Percentiles rank a stretch among this genome's conserved stretches.
These are phyloP conservation scores for Trichosporon ovoides DNA, from an alignment of 1,284 basidiomycete species.

Conservation along the genomic window DNA sequence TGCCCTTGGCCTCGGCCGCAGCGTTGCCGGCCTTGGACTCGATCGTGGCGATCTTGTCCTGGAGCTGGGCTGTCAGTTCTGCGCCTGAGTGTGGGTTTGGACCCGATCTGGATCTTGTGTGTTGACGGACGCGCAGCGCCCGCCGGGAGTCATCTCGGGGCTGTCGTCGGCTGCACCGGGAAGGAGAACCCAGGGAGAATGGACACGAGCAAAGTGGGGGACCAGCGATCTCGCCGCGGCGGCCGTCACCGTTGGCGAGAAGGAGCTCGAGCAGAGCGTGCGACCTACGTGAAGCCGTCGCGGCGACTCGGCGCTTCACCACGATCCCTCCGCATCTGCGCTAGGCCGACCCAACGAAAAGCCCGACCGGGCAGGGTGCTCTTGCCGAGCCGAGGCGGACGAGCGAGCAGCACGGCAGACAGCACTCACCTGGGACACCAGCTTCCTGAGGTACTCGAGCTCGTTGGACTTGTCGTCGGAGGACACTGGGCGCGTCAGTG, in stretches of 20 bases:
- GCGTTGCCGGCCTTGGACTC: conserved; percentile 33
- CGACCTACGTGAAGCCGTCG: background rate
- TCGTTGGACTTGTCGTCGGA: conserved; percentile 50
- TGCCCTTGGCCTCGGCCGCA: conserved; percentile 21
- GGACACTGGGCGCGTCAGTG: conserved; percentile 11
- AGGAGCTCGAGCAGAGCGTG: background rate
- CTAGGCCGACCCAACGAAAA: background rate
- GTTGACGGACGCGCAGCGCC: background rate
- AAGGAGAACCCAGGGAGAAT: too few relatives aligned
- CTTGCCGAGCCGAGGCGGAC: background rate
- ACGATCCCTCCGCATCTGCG: background rate
- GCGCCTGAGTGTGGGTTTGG: background rate
- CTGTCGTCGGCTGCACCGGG: too few relatives aligned
- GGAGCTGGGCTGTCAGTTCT: conserved; percentile 29
- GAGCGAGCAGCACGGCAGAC: background rate
- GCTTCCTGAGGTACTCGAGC: conserved; percentile 81
- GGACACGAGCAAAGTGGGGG: too few relatives aligned
- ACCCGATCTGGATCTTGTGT: too few relatives aligned
- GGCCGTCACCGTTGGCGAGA: too few relatives aligned
- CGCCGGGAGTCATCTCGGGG: background rate
- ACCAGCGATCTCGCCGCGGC: too few relatives aligned
- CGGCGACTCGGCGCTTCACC: too few relatives aligned
- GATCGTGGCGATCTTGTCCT: conserved; percentile 44
- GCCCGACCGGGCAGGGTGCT: background rate
- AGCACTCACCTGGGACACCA: conserved; percentile 61